Conservation (phyloP, 176 grass and related monocot species). For the Tuctoria greenei region DNA sequence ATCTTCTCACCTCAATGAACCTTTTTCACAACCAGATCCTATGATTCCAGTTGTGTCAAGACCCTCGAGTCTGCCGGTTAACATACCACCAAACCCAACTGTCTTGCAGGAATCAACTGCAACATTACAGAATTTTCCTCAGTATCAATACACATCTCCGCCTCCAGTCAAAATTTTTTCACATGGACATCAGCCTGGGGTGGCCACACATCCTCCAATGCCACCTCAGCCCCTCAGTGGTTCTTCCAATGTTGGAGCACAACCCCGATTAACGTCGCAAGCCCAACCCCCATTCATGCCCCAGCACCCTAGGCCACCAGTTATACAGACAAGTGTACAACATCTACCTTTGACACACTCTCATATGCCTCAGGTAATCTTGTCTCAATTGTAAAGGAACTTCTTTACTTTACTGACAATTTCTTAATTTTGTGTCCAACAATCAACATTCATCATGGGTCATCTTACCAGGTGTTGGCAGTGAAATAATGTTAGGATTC, state of each 20-base stretch:
- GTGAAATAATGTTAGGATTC: background rate
- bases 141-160: constrained; percentile 47
- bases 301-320: constrained; percentile 46
- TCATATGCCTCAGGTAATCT: constrained; percentile 67
- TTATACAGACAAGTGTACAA: constrained; percentile 45
- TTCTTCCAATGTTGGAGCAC: constrained; percentile 50
- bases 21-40: constrained; percentile 54
- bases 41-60: constrained; percentile 39
- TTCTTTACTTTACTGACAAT: constrained; percentile 11
- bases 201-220: constrained; percentile 32
- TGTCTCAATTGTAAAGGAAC: constrained; percentile 12
- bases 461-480: background rate
- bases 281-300: constrained; percentile 52
- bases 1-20: constrained; percentile 49
- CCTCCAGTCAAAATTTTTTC: constrained; percentile 43
- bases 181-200: constrained; percentile 42
- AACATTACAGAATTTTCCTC: constrained; percentile 52
- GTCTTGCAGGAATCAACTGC: constrained; percentile 46
- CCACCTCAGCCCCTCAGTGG: constrained; percentile 44
- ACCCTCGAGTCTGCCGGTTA: constrained; percentile 30
- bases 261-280: constrained; percentile 50
- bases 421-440: background rate
- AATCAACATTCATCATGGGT: constrained; percentile 13
- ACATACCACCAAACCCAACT: constrained; percentile 41
- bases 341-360: constrained; percentile 44